These are phyloP conservation scores for Prunus yedoensis DNA, from an alignment of 331 rosid species.

Conservation along the genomic window DNA sequence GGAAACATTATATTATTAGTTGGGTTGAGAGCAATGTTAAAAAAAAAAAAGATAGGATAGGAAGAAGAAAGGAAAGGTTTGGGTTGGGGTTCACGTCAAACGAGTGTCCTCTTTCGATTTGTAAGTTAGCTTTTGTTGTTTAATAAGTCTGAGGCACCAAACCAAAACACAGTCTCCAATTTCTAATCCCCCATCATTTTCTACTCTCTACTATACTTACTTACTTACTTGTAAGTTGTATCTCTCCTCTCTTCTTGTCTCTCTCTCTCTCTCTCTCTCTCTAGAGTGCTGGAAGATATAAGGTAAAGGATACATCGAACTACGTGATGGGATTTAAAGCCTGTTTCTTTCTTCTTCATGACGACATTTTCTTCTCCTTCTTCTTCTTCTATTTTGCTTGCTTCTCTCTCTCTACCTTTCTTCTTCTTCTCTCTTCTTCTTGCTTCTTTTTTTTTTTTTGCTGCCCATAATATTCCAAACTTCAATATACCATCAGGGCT, in stretches of 20 bases:
- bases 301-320: conserved; percentile 82
- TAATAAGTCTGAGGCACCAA: conserved; percentile 46
- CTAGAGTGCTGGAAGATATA: conserved; percentile 31
- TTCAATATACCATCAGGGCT: conserved; percentile 14
- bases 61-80: conserved; percentile 9
- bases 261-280: no score
- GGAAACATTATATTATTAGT: conserved; percentile 7
- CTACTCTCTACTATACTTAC: conserved; percentile 11
- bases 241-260: background rate
- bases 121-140: conserved; percentile 87
- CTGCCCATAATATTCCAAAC: conserved; percentile 39
- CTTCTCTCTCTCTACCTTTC: background rate
- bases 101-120: conserved; percentile 69
- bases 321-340: conserved; percentile 83
- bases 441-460: conserved; percentile 1
- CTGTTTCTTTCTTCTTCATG: conserved; percentile 38
- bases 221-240: background rate
- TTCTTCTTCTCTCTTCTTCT: conserved; percentile 19
- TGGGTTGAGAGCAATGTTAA: background rate
- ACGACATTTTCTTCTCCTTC: conserved; percentile 55
- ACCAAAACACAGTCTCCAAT: conserved; percentile 59
- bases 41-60: background rate
- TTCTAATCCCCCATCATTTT: conserved; percentile 78
- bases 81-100: conserved; percentile 69
- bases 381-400: conserved; percentile 30